phyloP scores from a whole-genome alignment of 306 rosid species.

The Cucumis hystrix region DNA sequence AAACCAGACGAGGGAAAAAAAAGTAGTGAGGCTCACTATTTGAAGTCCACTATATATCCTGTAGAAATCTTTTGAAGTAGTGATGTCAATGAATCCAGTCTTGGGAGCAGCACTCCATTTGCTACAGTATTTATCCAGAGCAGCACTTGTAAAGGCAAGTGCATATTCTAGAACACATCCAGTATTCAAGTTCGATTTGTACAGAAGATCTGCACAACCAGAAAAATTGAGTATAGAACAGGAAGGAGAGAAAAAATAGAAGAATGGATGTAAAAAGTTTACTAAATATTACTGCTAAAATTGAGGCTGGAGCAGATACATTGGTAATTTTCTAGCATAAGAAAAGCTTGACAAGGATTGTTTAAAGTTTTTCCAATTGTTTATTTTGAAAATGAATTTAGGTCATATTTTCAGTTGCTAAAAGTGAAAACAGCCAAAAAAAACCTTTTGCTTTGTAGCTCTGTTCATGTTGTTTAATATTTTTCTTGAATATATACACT shows the following conservation, averaged over 20 bases:
- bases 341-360: not conserved
- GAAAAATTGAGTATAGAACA: not conserved
- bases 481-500: not conserved
- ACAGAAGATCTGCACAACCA: constrained; percentile 66
- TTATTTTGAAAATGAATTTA: not conserved
- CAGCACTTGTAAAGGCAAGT: constrained; percentile 94
- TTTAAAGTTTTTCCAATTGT: not conserved
- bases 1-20: not conserved
- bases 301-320: not conserved
- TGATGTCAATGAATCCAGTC: constrained; percentile 93
- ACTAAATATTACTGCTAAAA: not conserved
- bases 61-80: constrained; percentile 91
- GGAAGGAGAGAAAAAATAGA: not conserved
- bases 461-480: not conserved
- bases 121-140: constrained; percentile 84
- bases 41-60: constrained; percentile 96
- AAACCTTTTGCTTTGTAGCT: not conserved
- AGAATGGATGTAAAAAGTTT: not conserved
- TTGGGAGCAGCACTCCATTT: constrained; percentile 94
- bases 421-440: not conserved
- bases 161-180: constrained; percentile 97
- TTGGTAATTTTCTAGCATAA: not conserved
- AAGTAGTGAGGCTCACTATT: constrained; percentile 47
- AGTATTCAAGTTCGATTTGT: constrained; percentile 86
- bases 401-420: not conserved